Percentiles rank a stretch among this genome's conserved stretches.
Conservation (phyloP, 2,329 filamentous ascomycete species). For the Tolypocladium ophioglossoides region DNA sequence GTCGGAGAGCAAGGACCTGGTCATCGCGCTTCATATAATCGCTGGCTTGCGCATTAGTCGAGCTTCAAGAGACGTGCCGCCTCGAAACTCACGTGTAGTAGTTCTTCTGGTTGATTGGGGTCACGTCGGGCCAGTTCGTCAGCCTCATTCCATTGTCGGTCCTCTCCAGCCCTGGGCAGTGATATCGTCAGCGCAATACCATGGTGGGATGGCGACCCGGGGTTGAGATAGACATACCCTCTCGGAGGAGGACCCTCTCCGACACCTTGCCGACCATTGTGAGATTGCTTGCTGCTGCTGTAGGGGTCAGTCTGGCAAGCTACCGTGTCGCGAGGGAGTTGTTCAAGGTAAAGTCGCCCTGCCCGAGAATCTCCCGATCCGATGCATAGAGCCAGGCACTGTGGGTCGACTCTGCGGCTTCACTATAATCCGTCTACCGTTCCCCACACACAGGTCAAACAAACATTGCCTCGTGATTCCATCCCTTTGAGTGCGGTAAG, state of each 20-base stretch:
- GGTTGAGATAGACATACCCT: constrained; percentile 33
- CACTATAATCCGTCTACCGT: neutral
- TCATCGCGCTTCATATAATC: constrained; percentile 98
- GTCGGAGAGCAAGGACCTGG: constrained; percentile 78
- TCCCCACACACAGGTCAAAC: rapidly evolving
- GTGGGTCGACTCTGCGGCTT: neutral
- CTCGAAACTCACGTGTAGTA: constrained; percentile 73
- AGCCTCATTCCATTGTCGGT: constrained; percentile 98
- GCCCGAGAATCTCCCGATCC: neutral
- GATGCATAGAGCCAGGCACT: neutral
- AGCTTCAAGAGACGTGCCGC: neutral
- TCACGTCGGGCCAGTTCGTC: constrained; percentile 84
- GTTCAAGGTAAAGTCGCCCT: neutral
- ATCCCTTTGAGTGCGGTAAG: too few relatives aligned
- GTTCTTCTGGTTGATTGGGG: constrained; percentile 98
- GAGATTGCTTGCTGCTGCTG: neutral
- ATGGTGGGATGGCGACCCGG: too few relatives aligned
- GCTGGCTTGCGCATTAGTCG: constrained; percentile 31
- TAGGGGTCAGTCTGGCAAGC: neutral
- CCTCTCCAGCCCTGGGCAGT: constrained; percentile 66
- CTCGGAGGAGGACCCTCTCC: constrained; percentile 51
- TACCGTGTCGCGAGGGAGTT: neutral
- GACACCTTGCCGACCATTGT: constrained; percentile 55
- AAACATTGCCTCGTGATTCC: too few relatives aligned
- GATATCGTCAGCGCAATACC: constrained; percentile 10